A percentile compares a stretch with the other conserved stretches of the same genome.
These are phyloP conservation scores for Globisporangium uncinulatum DNA, from an alignment of 352 stramenopile genomes.

Conservation along the genomic window DNA sequence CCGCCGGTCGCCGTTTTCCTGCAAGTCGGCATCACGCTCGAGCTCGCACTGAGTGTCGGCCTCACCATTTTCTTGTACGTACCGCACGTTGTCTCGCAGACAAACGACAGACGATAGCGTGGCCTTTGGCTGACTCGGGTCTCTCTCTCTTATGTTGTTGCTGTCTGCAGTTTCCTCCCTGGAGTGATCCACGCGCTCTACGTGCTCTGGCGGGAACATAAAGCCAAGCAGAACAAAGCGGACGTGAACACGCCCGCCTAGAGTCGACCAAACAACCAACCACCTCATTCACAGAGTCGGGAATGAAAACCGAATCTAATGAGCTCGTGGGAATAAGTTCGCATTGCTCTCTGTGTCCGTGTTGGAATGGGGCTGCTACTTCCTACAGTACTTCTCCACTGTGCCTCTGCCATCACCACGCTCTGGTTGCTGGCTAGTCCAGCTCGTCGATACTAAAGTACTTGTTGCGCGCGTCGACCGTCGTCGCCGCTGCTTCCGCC, in stretches of 20 bases:
- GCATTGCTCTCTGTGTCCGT: neutral
- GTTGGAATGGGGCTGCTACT: too few species aligned
- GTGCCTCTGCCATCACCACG: too few species aligned
- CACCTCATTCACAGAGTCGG: too few species aligned
- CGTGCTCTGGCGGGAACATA: slow-evolving; percentile 18
- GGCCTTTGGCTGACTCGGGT: neutral
- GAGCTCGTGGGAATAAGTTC: neutral
- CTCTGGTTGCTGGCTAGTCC: slow-evolving; percentile 18
- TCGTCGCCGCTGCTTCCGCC: neutral
- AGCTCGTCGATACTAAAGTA: slow-evolving; percentile 59
- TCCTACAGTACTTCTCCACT: too few species aligned
- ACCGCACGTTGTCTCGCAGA: neutral
- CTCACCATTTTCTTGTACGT: slow-evolving; percentile 23
- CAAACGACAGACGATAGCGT: too few species aligned
- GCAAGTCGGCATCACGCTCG: slow-evolving; percentile 22
- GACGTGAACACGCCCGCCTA: slow-evolving; percentile 1
- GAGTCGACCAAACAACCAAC: neutral
- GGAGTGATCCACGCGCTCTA: slow-evolving; percentile 51
- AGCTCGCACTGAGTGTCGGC: slow-evolving; percentile 50
- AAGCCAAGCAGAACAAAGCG: neutral
- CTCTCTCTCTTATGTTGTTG: neutral
- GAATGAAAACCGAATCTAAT: neutral
- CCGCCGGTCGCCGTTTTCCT: slow-evolving; percentile 26
- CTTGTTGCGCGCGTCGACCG: slow-evolving; percentile 13
- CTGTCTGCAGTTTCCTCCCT: slow-evolving; percentile 44